Evolutionary conservation across 1,284 basidiomycete species (phyloP).

Genomic region (Microstroma glucosiphilum): DNA sequence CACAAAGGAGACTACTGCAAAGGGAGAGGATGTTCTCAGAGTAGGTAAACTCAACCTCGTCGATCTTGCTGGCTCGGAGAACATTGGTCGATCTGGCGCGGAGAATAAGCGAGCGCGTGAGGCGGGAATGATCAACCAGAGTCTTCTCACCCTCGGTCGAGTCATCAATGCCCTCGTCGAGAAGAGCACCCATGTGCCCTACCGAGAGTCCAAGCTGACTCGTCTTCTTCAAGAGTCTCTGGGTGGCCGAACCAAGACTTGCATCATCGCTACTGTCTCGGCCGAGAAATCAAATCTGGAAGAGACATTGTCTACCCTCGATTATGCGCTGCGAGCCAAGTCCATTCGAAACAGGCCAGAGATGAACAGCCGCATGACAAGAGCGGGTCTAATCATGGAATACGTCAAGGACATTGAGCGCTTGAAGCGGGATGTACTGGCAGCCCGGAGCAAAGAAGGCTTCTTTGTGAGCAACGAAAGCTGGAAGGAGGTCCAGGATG

Average conservation of each 20-base stretch:
- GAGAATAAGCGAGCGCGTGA: conserved; percentile 91
- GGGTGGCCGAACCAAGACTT: conserved; percentile 96
- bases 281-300: conserved; percentile 66
- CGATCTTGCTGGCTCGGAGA: conserved; percentile 94
- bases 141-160: conserved; percentile 84
- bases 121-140: conserved; percentile 99
- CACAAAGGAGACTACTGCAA: conserved; percentile 69
- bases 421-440: conserved; percentile 77
- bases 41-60: conserved; percentile 96
- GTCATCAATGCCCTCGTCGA: conserved; percentile 97
- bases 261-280: conserved; percentile 78
- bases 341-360: conserved; percentile 94
- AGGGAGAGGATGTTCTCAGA: conserved; percentile 78
- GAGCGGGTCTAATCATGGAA: conserved; percentile 85
- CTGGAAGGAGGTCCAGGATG: conserved; percentile 35
- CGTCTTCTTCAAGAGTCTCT: conserved; percentile 96
- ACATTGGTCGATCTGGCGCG: conserved; percentile 91
- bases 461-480: conserved; percentile 41
- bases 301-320: conserved; percentile 93
- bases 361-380: conserved; percentile 86
- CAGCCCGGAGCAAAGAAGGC: conserved; percentile 42
- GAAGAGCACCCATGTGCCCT: conserved; percentile 79
- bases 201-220: conserved; percentile 79
- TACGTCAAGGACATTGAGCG: conserved; percentile 93
- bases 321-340: conserved; percentile 93